Conservation (phyloP, 2,329 filamentous ascomycete species). For the Alternaria novae-zelandiae region DNA sequence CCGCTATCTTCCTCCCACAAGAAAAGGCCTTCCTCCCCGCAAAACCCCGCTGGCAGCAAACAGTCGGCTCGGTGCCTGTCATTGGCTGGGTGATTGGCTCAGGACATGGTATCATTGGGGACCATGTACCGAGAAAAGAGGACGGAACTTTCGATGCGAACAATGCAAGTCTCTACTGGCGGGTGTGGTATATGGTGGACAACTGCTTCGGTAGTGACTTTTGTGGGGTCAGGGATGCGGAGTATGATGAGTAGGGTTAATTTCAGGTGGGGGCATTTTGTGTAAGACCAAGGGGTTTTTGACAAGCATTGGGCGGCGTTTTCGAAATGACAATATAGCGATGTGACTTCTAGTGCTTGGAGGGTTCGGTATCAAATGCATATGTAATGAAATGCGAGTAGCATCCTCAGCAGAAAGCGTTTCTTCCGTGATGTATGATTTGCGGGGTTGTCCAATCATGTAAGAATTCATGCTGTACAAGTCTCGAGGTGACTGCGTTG, state of each 20-base stretch:
- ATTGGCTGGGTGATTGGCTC: conserved; percentile 53
- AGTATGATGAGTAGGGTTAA: conserved; percentile 44
- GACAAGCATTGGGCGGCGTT: conserved; percentile 15
- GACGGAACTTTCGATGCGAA: conserved; percentile 80
- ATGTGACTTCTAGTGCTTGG: neutral
- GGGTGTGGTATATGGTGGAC: conserved; percentile 65
- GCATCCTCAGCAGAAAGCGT: neutral
- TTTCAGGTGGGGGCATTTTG: neutral
- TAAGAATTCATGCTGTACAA: neutral
- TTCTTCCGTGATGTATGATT: neutral
- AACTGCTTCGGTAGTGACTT: conserved; percentile 64
- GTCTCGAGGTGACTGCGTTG: neutral
- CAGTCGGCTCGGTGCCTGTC: conserved; percentile 59
- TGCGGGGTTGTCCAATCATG: neutral
- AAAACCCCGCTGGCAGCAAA: conserved; percentile 50
- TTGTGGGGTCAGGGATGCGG: conserved; percentile 64
- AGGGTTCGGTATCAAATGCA: neutral
- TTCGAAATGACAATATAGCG: neutral
- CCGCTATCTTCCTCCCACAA: conserved; percentile 50
- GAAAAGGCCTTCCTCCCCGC: conserved; percentile 57
- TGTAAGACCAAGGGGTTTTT: neutral
- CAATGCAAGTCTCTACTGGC: conserved; percentile 66
- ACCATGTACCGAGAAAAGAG: conserved; percentile 74
- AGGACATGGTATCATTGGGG: conserved; percentile 70
- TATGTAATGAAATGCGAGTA: neutral